Conservation (phyloP, 2,329 filamentous ascomycete species). For the Paraphaeosphaeria minitans region DNA sequence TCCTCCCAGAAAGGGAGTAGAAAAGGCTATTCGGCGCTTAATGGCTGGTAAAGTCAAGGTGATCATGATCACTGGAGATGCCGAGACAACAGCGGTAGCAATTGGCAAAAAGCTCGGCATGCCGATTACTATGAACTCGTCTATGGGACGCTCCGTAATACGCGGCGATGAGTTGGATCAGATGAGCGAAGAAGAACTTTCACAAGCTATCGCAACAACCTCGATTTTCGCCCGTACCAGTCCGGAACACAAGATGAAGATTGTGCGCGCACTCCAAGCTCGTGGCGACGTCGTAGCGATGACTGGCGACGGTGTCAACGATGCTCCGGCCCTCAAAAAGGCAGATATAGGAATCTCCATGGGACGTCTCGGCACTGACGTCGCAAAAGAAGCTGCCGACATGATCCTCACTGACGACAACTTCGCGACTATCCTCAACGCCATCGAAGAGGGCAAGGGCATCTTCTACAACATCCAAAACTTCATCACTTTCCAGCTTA, state of each 20-base stretch:
- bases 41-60: conserved; percentile 96
- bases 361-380: conserved; percentile 92
- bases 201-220: conserved; percentile 82
- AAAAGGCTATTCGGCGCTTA: conserved; percentile 82
- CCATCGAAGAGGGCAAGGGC: conserved; percentile 98
- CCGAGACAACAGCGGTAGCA: conserved; percentile 90
- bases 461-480: conserved; percentile 99
- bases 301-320: conserved; percentile 98
- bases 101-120: conserved; percentile 97
- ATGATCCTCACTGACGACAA: conserved; percentile 92
- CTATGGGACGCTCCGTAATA: conserved; percentile 71
- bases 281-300: conserved; percentile 97
- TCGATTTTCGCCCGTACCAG: conserved; percentile 96
- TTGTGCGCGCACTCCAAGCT: conserved; percentile 86
- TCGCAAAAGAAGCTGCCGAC: conserved; percentile 94
- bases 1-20: conserved; percentile 87
- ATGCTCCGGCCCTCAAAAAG: conserved; percentile 94
- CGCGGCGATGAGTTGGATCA: conserved; percentile 89
- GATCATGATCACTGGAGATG: conserved; percentile 98
- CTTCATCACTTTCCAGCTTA: conserved; percentile 97
- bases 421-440: conserved; percentile 88
- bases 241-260: conserved; percentile 98
- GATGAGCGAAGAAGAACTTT: conserved; percentile 85
- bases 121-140: conserved; percentile 70
- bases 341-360: conserved; percentile 98